A percentile compares a stretch with the other conserved stretches of the same genome.
phyloP scores from a whole-genome alignment of 31 red algal species.

The Endocladia muricata region DNA sequence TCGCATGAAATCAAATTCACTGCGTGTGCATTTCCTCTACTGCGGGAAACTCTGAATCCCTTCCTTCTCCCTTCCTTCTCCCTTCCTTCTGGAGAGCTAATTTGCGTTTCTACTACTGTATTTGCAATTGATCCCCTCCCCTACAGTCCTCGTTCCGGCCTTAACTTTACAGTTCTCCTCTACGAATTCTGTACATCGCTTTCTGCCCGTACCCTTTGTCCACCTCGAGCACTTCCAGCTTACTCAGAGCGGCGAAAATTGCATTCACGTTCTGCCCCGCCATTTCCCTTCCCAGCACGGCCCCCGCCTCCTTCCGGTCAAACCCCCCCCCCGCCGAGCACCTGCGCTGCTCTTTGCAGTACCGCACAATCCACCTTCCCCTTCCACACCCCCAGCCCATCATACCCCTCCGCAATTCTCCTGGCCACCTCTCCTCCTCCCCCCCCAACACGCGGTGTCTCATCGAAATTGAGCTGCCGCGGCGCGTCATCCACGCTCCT shows the following conservation, averaged over 20 bases:
- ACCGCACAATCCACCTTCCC: background rate
- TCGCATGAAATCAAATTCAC: no score
- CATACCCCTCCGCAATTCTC: slow-evolving; percentile 9
- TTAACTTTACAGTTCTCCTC: background rate
- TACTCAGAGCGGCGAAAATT: background rate
- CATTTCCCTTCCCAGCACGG: background rate
- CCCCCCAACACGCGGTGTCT: slow-evolving; percentile 14
- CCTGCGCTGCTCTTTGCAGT: background rate
- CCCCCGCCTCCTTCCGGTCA: background rate
- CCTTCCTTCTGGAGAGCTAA: background rate
- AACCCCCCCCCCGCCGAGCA: background rate
- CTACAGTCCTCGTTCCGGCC: background rate
- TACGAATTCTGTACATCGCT: background rate
- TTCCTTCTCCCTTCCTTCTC: no score
- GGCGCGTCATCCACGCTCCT: background rate
- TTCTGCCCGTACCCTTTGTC: background rate
- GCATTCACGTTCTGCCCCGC: background rate
- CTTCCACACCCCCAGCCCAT: slow-evolving; percentile 39
- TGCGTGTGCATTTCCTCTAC: no score
- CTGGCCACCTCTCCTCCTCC: background rate
- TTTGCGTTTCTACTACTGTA: background rate
- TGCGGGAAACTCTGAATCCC: no score
- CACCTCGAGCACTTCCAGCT: background rate
- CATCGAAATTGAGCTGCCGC: slow-evolving; percentile 40
- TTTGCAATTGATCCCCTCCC: background rate